Percentiles rank a stretch among this genome's conserved stretches.
Evolutionary conservation across 1,284 basidiomycete species (phyloP).

Genomic region (Trichosporon faecale): DNA sequence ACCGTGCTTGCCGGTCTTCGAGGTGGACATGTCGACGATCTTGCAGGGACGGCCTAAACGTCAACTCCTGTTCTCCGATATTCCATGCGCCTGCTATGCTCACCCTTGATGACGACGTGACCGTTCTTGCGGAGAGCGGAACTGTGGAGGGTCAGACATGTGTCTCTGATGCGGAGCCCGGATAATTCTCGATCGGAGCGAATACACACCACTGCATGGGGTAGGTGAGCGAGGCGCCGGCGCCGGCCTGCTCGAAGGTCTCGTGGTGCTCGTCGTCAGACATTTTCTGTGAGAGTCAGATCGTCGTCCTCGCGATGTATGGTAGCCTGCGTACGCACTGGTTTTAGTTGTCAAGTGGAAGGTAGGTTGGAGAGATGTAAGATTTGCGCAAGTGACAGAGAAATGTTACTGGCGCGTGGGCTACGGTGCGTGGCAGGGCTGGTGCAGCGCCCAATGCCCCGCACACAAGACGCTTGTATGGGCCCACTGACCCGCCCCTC

Average conservation of each 20-base stretch:
- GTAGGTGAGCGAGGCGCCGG: conserved; percentile 83
- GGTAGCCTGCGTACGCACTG: conserved; percentile 17
- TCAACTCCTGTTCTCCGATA: not conserved
- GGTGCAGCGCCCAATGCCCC: conserved; percentile 7
- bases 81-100: not conserved
- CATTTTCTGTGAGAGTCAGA: conserved; percentile 55
- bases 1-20: conserved; percentile 87
- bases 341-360: conserved; percentile 14
- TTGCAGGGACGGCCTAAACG: conserved; percentile 82
- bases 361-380: conserved; percentile 19
- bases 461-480: conserved; percentile 9
- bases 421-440: conserved; percentile 9
- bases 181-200: not conserved
- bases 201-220: conserved; percentile 26
- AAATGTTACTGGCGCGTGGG: conserved; percentile 11
- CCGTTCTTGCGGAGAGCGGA: conserved; percentile 89
- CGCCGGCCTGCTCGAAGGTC: conserved; percentile 66
- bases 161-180: conserved; percentile 25
- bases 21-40: conserved; percentile 99
- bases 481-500: not conserved
- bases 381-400: not conserved
- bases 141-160: conserved; percentile 70
- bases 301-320: not conserved
- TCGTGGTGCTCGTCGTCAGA: conserved; percentile 87
- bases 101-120: conserved; percentile 89